These are phyloP conservation scores for Ilyonectria mors-panacis DNA, from an alignment of 2,329 filamentous ascomycete species.

Conservation along the genomic window DNA sequence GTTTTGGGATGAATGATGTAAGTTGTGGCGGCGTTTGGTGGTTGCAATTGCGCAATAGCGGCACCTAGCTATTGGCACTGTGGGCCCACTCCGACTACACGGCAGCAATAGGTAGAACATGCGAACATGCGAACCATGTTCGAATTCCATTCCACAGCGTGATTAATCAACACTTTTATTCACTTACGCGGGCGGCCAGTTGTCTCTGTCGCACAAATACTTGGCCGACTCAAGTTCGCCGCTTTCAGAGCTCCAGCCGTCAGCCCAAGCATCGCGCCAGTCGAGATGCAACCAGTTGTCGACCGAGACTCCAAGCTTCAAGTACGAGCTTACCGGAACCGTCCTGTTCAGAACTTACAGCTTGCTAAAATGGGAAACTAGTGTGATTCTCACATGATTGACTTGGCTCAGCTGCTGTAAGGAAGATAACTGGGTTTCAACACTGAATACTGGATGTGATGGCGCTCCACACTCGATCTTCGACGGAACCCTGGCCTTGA, in stretches of 20 bases:
- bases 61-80: not conserved
- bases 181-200: constrained; percentile 1
- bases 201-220: not conserved
- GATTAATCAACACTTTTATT: too few species aligned
- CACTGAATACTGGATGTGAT: too few species aligned
- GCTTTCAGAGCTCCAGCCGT: not conserved
- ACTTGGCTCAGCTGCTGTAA: too few species aligned
- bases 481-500: too few species aligned
- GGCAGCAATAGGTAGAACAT: not conserved
- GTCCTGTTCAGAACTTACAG: constrained; percentile 20
- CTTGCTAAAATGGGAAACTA: too few species aligned
- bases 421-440: too few species aligned
- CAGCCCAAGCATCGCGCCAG: constrained; percentile 9
- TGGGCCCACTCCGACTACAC: not conserved
- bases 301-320: constrained; percentile 18
- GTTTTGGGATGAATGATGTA: constrained; percentile 9
- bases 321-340: not conserved
- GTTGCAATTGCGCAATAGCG: constrained; percentile 9
- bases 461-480: too few species aligned
- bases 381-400: too few species aligned
- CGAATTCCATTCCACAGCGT: not conserved
- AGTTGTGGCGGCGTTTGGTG: not conserved
- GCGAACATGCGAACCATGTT: too few species aligned
- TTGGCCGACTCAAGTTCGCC: not conserved
- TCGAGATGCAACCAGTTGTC: not conserved